Base-by-base conservation (phyloP, 2,329 filamentous ascomycete species). In the Penicillium sp. region DNA sequence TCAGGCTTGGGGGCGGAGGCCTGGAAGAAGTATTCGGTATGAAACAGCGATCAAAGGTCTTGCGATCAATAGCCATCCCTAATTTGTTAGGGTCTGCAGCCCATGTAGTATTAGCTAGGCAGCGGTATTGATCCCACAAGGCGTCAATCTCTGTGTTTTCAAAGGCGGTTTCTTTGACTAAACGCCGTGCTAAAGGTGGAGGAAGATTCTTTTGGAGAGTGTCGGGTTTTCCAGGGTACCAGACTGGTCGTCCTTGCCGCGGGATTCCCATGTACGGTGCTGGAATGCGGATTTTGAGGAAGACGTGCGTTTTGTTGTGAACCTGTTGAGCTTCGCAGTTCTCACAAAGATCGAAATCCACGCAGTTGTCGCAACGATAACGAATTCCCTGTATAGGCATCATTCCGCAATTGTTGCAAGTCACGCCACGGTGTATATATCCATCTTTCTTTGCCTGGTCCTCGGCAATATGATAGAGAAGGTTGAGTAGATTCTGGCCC, bases 71-170 rank as follows among this genome's bases (percentile, higher is more conserved):
- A 33, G 91, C 94, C 64, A 93, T 81, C 55, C 83, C 80, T 43
- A 97, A 80, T 21, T 86, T 82, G 64, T 89, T 86, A 0, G 91
- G 89, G 68, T 97, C 93, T 18, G 88, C 83, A 33, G 84, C 77
- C 88, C 89, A 96, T 68, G 93, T 87, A 5, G 87, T 87, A 63
- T 89, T 93, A 43, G 93, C 93, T 73, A 97, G 87, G 70, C 92
- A 97, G 5, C 90, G 92, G 82, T 96, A 99, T 68, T 97, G 93
- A 67, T 97, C 93, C 87, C 92, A 97, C 43, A 96, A 84, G 6
- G 92, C 93, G 73, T 97, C 93, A 5, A 99, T 78, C 71, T 96
- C 91, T 1, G 91, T 88, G 26, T 88, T 83, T 67, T 97, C 91
- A 72, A 95, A 90, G 18, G 85, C 85, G 0, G 89, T 91, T 60